Base-by-base conservation (phyloP, 176 grass and related monocot species). In the Lolium perenne region DNA sequence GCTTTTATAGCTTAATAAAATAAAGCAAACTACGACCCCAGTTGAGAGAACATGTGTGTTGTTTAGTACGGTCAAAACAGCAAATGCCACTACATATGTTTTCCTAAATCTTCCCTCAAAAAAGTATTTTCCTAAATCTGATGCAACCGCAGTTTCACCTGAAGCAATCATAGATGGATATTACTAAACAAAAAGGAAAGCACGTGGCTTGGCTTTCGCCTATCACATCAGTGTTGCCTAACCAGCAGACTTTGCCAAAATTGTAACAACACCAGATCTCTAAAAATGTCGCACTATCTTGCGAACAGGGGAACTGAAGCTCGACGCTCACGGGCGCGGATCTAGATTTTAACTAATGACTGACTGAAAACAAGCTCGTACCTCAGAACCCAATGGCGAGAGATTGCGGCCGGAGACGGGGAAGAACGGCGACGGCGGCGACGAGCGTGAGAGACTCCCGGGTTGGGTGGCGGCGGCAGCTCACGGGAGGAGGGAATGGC, bases 161-260 rank as follows among this genome's bases (percentile, higher is more conserved):
- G 74, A 84, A 38, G 76, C 76, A 74, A 51, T 35, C 76, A 84
- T 65, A 83, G 48, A 22, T 53, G 3, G 29, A 40, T 14, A 10
- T n/a, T 50, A 22, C 32, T 26, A 76, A 46, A 79, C 53, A 78
- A 49, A 43, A 54, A 21, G 71, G 55, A 64, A 54, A 84, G 65
- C 54, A 21, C 17, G 40, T 56, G 66, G 1, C 56, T 50, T 65
- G 66, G 1, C 35, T 50, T 66, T 32, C 66, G 83, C 79, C 14
- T 12, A 78, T 79, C 64, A 53, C 74, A 84, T 84, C 81, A 29
- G 29, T 63, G 81, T 48, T 61, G 50, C 74, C 63, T 79, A 84
- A 79, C 87, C 9, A 84, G 80, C 74, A 23, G 16, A 53, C 29
- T 72, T 88, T 12, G 56, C 74, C 65, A 45, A 45, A 84, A 72